Percentiles rank a stretch among this genome's conserved stretches.
Evolutionary conservation across 164 flowering plant genomes (phyloP).

Genomic region (Stephania cephalantha): DNA sequence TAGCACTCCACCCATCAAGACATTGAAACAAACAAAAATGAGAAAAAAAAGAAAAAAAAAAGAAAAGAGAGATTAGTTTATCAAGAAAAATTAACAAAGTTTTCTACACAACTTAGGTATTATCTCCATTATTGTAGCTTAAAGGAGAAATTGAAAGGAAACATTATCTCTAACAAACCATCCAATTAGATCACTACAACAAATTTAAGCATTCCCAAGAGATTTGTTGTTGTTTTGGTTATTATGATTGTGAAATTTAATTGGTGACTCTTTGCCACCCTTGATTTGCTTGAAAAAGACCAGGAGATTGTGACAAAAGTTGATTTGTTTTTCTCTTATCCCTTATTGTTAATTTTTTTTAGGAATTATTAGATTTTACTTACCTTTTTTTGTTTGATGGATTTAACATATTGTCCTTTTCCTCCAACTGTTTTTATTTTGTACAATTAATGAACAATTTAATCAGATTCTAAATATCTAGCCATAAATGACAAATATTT

Average conservation of each 20-base stretch:
- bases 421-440: background rate
- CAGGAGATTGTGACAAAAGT: background rate
- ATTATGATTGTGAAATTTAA: background rate
- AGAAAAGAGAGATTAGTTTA: too few species aligned
- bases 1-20: background rate
- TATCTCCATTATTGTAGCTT: background rate
- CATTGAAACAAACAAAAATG: too few species aligned
- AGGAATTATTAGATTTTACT: background rate
- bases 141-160: background rate
- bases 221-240: background rate
- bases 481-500: background rate
- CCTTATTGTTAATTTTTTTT: background rate
- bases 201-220: background rate
- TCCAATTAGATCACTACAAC: background rate
- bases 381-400: background rate
- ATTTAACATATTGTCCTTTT: background rate
- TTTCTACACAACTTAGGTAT: background rate
- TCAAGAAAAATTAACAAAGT: too few species aligned
- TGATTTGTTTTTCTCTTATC: background rate
- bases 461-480: background rate
- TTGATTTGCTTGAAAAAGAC: background rate
- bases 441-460: background rate
- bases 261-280: background rate
- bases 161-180: background rate
- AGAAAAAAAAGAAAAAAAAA: too few species aligned